Conservation (phyloP, 768 basidiomycete genomes). For the Brasilioporus rufonigricans region DNA sequence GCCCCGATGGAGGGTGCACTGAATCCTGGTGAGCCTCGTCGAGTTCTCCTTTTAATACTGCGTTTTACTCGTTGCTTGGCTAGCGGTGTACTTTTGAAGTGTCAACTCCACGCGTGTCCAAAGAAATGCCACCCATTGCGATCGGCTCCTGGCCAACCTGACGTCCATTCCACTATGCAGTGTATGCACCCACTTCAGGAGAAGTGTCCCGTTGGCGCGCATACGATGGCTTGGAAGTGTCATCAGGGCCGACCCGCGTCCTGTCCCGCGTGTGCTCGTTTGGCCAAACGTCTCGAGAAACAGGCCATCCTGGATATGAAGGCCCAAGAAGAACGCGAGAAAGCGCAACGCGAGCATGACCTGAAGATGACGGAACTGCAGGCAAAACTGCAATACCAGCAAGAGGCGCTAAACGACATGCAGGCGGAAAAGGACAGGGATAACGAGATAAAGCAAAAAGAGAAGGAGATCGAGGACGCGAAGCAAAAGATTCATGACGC, state of each 20-base stretch:
- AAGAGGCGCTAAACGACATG: conserved; percentile 34
- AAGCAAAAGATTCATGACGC: conserved; percentile 16
- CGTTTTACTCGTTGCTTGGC: not conserved
- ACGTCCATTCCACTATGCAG: conserved; percentile 30
- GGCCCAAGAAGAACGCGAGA: conserved; percentile 44
- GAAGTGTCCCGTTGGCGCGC: conserved; percentile 43
- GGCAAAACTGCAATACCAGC: conserved; percentile 34
- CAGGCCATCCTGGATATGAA: conserved; percentile 40
- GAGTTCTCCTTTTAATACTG: not conserved
- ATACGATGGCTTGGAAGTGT: conserved; percentile 47
- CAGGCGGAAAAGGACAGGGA: conserved; percentile 45
- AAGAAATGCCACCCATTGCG: conserved; percentile 58
- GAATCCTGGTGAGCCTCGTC: conserved; percentile 49
- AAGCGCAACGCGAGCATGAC: conserved; percentile 43
- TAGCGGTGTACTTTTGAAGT: conserved; percentile 17
- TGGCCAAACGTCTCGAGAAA: conserved; percentile 39
- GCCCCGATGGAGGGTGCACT: conserved; percentile 65
- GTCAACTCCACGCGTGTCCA: conserved; percentile 47
- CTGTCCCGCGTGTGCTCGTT: conserved; percentile 48
- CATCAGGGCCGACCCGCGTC: conserved; percentile 34
- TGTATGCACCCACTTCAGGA: conserved; percentile 40
- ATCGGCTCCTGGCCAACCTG: conserved; percentile 44
- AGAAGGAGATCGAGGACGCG: conserved; percentile 42
- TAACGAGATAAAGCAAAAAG: conserved; percentile 39
- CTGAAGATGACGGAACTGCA: conserved; percentile 42